phyloP scores from a whole-genome alignment of 345 rosid genomes.

The Brassica carinata region DNA sequence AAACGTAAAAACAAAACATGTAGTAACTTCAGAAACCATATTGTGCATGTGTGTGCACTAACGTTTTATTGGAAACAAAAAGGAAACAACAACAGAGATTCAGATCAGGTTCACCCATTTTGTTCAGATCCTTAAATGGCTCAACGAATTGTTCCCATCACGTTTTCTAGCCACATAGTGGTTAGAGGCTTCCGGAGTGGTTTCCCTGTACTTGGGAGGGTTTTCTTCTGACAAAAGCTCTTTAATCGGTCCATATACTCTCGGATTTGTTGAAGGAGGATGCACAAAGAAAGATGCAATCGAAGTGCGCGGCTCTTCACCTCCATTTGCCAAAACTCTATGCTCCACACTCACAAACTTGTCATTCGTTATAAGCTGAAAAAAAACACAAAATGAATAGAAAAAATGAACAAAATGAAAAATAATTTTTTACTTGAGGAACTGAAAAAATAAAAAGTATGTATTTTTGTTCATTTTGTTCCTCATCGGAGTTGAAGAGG shows the following conservation, averaged over 20 bases:
- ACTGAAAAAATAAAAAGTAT: too few relatives aligned
- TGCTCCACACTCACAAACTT: slow-evolving; percentile 50
- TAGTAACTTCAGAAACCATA: too few relatives aligned
- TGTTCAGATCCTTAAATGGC: neutral
- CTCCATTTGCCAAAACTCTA: slow-evolving; percentile 41
- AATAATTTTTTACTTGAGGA: too few relatives aligned
- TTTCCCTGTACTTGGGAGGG: neutral
- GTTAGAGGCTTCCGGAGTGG: neutral
- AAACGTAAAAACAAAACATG: too few relatives aligned
- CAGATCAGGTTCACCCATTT: too few relatives aligned
- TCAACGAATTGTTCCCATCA: neutral
- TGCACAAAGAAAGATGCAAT: slow-evolving; percentile 34
- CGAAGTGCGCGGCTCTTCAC: slow-evolving; percentile 42
- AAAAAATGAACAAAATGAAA: too few relatives aligned
- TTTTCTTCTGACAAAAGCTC: neutral
- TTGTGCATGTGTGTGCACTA: too few relatives aligned
- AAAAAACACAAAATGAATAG: neutral
- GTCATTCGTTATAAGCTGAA: slow-evolving; percentile 47
- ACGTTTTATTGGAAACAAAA: too few relatives aligned
- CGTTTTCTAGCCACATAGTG: neutral
- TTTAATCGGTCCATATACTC: neutral
- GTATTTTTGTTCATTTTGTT: too few relatives aligned
- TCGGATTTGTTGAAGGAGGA: neutral
- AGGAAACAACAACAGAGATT: too few relatives aligned
- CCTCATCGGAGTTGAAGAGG: too few relatives aligned